Evolutionary conservation across 345 rosid genomes (phyloP).

Genomic region (Draba incana): DNA sequence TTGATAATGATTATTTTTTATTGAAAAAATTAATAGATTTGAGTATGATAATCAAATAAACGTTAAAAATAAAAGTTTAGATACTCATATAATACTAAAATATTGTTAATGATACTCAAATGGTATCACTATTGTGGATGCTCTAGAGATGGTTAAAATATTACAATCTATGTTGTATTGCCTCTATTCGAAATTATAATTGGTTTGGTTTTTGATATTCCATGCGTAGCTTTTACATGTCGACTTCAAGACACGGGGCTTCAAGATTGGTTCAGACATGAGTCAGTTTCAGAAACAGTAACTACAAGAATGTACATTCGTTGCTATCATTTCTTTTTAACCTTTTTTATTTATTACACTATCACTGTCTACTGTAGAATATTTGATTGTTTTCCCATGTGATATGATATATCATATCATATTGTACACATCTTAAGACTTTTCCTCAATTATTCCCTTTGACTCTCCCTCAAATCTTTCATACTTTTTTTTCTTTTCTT

Average conservation of each 20-base stretch:
- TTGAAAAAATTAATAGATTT: no score
- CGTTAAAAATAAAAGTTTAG: no score
- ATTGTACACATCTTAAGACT: conserved; percentile 35
- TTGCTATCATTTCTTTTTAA: conserved; percentile 13
- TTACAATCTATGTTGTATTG: no score
- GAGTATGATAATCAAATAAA: no score
- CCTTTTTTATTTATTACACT: conserved; percentile 9
- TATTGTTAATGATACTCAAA: no score
- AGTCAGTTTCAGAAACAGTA: conserved; percentile 35
- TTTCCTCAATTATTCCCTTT: conserved; percentile 36
- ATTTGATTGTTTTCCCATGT: conserved; percentile 43
- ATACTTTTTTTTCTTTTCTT: neutral
- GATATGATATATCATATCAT: conserved; percentile 34
- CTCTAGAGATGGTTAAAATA: no score
- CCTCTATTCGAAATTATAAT: no score
- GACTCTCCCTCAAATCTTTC: conserved; percentile 13
- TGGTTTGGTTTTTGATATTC: neutral
- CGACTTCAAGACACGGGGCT: conserved; percentile 26
- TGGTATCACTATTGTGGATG: no score
- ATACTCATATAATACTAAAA: no score
- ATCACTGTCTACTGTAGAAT: conserved; percentile 34
- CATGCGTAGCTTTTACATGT: conserved; percentile 27
- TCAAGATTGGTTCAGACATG: conserved; percentile 18
- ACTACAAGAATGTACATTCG: conserved; percentile 20
- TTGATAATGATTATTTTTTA: no score